These are phyloP conservation scores for Pythium brachiatum DNA, from an alignment of 352 stramenopile genomes.

Conservation along the genomic window DNA sequence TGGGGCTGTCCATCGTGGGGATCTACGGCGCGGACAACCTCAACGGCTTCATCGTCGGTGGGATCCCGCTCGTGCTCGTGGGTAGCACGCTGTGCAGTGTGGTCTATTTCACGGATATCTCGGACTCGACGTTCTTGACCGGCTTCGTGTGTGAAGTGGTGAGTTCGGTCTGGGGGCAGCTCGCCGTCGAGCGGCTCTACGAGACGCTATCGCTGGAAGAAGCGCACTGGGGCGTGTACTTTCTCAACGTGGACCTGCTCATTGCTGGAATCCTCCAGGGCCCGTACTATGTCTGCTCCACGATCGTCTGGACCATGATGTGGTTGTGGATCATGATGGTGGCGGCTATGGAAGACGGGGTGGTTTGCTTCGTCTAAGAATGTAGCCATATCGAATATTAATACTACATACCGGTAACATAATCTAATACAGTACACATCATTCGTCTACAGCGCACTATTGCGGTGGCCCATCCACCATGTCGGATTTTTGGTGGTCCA, in stretches of 20 bases:
- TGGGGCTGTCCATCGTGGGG: background rate
- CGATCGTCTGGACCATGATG: background rate
- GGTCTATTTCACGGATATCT: background rate
- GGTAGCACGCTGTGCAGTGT: background rate
- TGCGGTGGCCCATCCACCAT: background rate
- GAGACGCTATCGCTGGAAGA: background rate
- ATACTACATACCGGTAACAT: too few species aligned
- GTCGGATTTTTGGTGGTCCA: constrained; percentile 11
- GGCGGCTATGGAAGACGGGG: too few species aligned
- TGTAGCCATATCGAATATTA: too few species aligned
- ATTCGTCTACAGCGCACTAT: background rate
- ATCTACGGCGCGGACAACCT: background rate
- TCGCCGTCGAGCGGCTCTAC: background rate
- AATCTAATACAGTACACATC: background rate
- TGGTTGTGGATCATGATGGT: background rate
- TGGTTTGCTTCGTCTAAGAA: too few species aligned
- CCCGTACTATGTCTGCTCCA: background rate
- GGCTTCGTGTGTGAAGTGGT: background rate
- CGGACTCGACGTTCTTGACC: background rate
- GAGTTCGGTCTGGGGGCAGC: background rate
- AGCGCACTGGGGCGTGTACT: background rate
- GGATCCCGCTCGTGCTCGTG: background rate
- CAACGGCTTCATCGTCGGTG: background rate
- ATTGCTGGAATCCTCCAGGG: background rate
- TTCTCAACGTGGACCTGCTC: background rate